Conservation (phyloP, 805 yeast species). For the Ogataea trehaloabstinens region DNA sequence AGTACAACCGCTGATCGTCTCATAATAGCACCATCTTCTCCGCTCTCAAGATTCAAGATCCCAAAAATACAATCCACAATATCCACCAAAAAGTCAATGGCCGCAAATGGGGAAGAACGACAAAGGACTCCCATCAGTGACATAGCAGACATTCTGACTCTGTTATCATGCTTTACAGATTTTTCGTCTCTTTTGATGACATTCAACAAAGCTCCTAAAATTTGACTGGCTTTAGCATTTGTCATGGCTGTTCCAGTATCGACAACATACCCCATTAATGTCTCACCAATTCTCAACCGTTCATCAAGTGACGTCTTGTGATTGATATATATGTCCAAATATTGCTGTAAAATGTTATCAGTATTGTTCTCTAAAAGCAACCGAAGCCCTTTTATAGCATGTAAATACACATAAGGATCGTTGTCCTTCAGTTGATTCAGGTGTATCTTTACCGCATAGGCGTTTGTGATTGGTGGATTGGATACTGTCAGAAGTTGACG, state of each 20-base stretch:
- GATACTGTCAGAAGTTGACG: constrained; percentile 45
- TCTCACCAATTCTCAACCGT: constrained; percentile 81
- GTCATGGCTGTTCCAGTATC: constrained; percentile 40
- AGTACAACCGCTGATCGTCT: constrained; percentile 75
- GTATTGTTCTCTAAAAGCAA: constrained; percentile 48
- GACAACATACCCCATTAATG: constrained; percentile 57
- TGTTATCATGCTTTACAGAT: constrained; percentile 41
- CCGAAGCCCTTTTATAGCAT: constrained; percentile 76
- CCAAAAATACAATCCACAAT: constrained; percentile 78
- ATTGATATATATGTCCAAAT: constrained; percentile 14
- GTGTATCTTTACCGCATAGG: constrained; percentile 60
- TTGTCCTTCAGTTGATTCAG: constrained; percentile 64
- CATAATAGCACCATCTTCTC: constrained; percentile 49
- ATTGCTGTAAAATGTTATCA: constrained; percentile 14
- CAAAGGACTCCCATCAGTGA: constrained; percentile 77
- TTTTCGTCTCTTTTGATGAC: constrained; percentile 17
- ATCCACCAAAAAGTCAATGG: constrained; percentile 47
- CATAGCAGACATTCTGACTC: constrained; percentile 81
- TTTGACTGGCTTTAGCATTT: constrained; percentile 14
- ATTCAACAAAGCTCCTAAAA: constrained; percentile 44
- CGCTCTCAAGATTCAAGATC: constrained; percentile 57
- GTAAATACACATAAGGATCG: constrained; percentile 86
- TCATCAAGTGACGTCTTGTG: constrained; percentile 49
- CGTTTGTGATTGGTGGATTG: constrained; percentile 47
- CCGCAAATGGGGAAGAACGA: constrained; percentile 54